Evolutionary conservation across 306 rosid genomes (phyloP).

Genomic region (Luffa acutangula): DNA sequence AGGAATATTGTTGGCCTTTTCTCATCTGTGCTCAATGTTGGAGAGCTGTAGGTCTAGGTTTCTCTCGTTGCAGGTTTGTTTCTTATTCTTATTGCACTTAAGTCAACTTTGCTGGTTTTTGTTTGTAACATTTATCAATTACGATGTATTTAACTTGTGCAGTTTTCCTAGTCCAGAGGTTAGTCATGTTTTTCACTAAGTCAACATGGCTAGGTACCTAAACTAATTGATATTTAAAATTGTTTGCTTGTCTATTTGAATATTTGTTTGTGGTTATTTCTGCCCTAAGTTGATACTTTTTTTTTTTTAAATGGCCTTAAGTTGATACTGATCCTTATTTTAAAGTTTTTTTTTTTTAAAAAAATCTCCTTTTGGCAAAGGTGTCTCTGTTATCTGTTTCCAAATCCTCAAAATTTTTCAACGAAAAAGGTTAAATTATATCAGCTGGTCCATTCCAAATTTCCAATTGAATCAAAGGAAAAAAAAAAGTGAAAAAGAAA

Average conservation of each 20-base stretch:
- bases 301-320: neutral
- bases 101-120: constrained; percentile 3
- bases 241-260: neutral
- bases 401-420: neutral
- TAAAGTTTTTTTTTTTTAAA: neutral
- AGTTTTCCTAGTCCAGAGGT: neutral
- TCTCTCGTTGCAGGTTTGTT: constrained; percentile 69
- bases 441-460: neutral
- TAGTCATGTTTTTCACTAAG: constrained; percentile 9
- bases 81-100: constrained; percentile 8
- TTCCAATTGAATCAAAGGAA: neutral
- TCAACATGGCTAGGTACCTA: constrained; percentile 6
- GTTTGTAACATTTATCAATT: neutral
- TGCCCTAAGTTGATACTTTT: neutral
- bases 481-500: neutral
- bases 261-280: neutral
- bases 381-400: neutral
- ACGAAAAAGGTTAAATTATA: neutral
- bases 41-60: constrained; percentile 86
- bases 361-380: neutral
- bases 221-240: neutral
- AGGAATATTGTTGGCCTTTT: constrained; percentile 70
- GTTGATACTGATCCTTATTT: neutral
- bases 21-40: constrained; percentile 82
- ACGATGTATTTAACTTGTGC: neutral